Conservation (phyloP, 1,284 basidiomycete species). For the Leccinum holopus region DNA sequence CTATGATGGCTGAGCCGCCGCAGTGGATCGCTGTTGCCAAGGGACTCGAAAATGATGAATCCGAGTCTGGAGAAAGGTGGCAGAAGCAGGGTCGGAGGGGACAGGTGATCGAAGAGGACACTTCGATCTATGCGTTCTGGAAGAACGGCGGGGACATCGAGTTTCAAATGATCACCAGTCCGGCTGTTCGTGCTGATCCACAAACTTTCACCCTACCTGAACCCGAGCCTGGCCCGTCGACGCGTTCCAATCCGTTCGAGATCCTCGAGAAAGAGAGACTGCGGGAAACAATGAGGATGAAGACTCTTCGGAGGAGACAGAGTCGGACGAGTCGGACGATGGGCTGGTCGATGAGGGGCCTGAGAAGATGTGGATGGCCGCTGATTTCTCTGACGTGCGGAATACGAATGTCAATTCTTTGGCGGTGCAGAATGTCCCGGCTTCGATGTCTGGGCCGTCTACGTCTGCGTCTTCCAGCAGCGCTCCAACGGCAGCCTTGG, state of each 20-base stretch:
- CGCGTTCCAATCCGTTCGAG: conserved; percentile 18
- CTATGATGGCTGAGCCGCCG: conserved; percentile 40
- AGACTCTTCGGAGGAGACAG: conserved; percentile 10
- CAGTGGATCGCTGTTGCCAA: conserved; percentile 41
- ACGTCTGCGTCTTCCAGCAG: neutral
- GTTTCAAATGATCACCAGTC: conserved; percentile 28
- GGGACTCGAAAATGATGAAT: conserved; percentile 18
- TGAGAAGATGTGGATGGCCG: conserved; percentile 34
- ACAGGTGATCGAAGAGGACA: conserved; percentile 26
- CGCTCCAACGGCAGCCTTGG: neutral
- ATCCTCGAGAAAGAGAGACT: conserved; percentile 10
- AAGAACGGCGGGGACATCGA: conserved; percentile 40
- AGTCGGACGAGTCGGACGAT: conserved; percentile 12
- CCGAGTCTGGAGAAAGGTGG: conserved; percentile 24
- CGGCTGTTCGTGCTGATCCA: neutral
- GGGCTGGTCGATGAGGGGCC: conserved; percentile 17
- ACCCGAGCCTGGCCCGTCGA: conserved; percentile 3
- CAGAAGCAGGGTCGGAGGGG: conserved; percentile 21
- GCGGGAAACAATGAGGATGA: conserved; percentile 9
- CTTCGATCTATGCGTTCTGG: conserved; percentile 51
- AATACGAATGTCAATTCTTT: conserved; percentile 4
- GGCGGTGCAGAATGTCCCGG: neutral
- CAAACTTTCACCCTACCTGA: neutral
- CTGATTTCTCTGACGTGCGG: neutral
- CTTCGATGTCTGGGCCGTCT: neutral